Conservation (phyloP, 257 asterid genomes). For the Jacaranda copaia region DNA sequence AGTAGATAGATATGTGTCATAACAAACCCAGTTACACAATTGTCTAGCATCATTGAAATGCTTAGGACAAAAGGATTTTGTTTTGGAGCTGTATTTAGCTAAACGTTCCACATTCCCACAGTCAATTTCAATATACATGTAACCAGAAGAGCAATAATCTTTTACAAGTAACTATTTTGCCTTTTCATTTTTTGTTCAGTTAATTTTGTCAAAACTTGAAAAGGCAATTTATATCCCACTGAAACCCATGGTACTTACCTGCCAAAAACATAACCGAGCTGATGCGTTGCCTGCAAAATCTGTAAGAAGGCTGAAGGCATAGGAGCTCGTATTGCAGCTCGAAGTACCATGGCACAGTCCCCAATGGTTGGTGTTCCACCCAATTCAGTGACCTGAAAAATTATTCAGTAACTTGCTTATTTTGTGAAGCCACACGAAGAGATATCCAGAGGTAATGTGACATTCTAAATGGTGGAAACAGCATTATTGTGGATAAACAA, state of each 20-base stretch:
- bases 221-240: neutral
- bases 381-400: constrained; percentile 86
- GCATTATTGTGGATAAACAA: neutral
- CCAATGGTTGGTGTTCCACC: constrained; percentile 96
- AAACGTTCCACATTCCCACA: neutral
- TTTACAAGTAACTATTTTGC: neutral
- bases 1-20: neutral
- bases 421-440: constrained; percentile 25
- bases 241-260: constrained; percentile 53
- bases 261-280: constrained; percentile 82
- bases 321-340: constrained; percentile 98
- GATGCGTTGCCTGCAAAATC: constrained; percentile 92
- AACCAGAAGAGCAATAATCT: constrained; percentile 1
- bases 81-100: too few relatives aligned
- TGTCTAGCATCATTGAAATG: neutral
- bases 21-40: neutral
- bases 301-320: constrained; percentile 90
- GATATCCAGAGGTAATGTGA: constrained; percentile 1
- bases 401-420: constrained; percentile 25
- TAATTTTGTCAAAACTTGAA: neutral
- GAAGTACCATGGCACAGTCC: constrained; percentile 92
- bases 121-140: neutral
- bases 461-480: neutral
- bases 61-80: too few relatives aligned
- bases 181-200: neutral